Conservation (phyloP, 805 yeast species). For the Sporopachydermia quercuum region DNA sequence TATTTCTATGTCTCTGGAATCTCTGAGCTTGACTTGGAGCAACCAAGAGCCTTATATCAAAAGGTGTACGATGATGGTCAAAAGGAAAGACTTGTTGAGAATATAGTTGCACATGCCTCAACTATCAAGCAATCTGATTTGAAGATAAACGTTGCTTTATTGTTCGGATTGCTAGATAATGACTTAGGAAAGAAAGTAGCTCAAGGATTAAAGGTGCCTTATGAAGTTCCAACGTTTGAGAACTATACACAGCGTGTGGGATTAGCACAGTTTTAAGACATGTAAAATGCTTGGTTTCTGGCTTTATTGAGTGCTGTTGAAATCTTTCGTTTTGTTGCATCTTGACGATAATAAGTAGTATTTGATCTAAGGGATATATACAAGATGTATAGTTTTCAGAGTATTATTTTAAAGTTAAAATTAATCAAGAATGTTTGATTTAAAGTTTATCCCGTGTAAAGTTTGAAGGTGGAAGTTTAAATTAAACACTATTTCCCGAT, state of each 20-base stretch:
- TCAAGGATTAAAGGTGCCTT: slow-evolving; percentile 25
- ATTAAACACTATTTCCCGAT: too few species aligned
- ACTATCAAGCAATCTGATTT: slow-evolving; percentile 17
- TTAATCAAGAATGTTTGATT: too few species aligned
- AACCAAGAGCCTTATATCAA: slow-evolving; percentile 28
- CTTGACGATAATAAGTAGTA: too few species aligned
- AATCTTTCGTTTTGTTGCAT: too few species aligned
- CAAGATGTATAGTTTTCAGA: too few species aligned
- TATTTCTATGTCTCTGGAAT: slow-evolving; percentile 26
- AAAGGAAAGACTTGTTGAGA: slow-evolving; percentile 21
- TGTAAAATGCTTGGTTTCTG: neutral
- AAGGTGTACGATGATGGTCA: slow-evolving; percentile 22
- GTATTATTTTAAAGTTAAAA: too few species aligned
- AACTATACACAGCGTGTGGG: slow-evolving; percentile 21
- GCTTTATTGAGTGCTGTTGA: too few species aligned
- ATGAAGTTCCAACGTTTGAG: slow-evolving; percentile 19
- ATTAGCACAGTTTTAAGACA: neutral
- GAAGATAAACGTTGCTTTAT: slow-evolving; percentile 24
- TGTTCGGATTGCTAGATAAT: slow-evolving; percentile 27
- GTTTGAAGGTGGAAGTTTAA: too few species aligned
- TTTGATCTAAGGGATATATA: too few species aligned
- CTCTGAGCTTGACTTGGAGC: slow-evolving; percentile 30
- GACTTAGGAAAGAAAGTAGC: slow-evolving; percentile 27
- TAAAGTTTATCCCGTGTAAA: too few species aligned
- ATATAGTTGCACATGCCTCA: slow-evolving; percentile 26